Evolutionary conservation across 306 rosid species (phyloP), one percentile per base, ranked within the genome.

Genomic region (Dicorynia guianensis): DNA sequence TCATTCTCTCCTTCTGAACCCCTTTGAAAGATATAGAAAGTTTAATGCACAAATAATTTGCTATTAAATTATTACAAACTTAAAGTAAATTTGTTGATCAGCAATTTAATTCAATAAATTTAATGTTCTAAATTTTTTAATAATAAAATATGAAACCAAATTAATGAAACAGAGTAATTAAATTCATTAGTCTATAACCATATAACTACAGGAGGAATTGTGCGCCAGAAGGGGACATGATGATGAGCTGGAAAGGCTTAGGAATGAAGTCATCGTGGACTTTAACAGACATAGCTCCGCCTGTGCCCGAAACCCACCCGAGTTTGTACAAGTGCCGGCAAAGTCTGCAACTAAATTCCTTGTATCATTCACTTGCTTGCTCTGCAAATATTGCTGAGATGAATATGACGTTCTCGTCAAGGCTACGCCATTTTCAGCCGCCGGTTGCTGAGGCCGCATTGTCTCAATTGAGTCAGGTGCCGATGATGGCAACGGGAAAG

Each of bases 1-100:
- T 43, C 76, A 77, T 69, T 69, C 76, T 77, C 46, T 77, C 81
- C 71, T 69, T 77, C n/a, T 69, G 76, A 69, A 77, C 64, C 43
- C 81, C 76, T 77, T 42, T 8, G 9, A 6, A n/a, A n/a, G n/a
- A n/a, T n/a, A n/a, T n/a, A n/a, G n/a, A n/a, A n/a, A n/a, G n/a
- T n/a, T n/a, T n/a, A n/a, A n/a, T n/a, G n/a, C n/a, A n/a, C n/a
- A n/a, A n/a, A n/a, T n/a, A n/a, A n/a, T n/a, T n/a, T n/a, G n/a
- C n/a, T n/a, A n/a, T n/a, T n/a, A n/a, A n/a, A n/a, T n/a, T n/a
- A n/a, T n/a, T n/a, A n/a, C n/a, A n/a, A n/a, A n/a, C n/a, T n/a
- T n/a, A n/a, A n/a, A n/a, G n/a, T n/a, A n/a, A n/a, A n/a, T n/a
- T n/a, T n/a, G n/a, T n/a, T n/a, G n/a, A n/a, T n/a, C n/a, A n/a